Percentiles rank a stretch among this genome's conserved stretches.
Evolutionary conservation across 2,329 filamentous ascomycete species (phyloP).

Genomic region (Talaromyces sp.): DNA sequence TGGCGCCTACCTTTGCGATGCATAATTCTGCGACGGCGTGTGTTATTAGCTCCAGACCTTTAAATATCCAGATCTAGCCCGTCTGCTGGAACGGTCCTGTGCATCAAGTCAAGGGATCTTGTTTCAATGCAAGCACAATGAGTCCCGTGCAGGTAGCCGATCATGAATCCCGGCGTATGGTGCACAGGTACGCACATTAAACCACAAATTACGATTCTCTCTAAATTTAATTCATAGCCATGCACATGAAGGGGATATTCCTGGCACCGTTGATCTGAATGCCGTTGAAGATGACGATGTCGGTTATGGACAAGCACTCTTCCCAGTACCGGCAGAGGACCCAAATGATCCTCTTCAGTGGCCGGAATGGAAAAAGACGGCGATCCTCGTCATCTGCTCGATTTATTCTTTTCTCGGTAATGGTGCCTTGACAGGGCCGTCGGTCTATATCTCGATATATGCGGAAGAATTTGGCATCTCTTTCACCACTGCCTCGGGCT

Average conservation of each 20-base stretch:
- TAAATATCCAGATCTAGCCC: not conserved
- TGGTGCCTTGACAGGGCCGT: slow-evolving; percentile 50
- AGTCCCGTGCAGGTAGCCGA: not conserved
- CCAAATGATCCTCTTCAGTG: slow-evolving; percentile 58
- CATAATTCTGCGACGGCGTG: not conserved
- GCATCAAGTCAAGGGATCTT: not conserved
- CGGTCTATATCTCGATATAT: slow-evolving; percentile 54
- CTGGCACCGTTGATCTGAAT: slow-evolving; percentile 52
- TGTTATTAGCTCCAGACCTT: not conserved
- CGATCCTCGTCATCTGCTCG: slow-evolving; percentile 50
- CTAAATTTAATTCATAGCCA: slow-evolving; percentile 35
- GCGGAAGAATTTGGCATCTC: slow-evolving; percentile 48
- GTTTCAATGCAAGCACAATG: not conserved
- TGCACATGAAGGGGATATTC: slow-evolving; percentile 51
- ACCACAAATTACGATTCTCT: not conserved
- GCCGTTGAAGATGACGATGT: slow-evolving; percentile 54
- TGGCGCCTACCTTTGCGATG: not conserved
- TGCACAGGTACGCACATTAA: not conserved
- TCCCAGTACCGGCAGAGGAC: slow-evolving; percentile 55
- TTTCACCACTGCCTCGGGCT: slow-evolving; percentile 46
- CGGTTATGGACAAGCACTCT: slow-evolving; percentile 55
- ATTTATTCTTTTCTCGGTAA: slow-evolving; percentile 56
- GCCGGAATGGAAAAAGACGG: slow-evolving; percentile 50
- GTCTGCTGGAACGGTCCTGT: not conserved
- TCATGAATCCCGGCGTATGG: not conserved